Evolutionary conservation across 164 flowering plant genomes (phyloP).

Genomic region (Nelumbo lutea): DNA sequence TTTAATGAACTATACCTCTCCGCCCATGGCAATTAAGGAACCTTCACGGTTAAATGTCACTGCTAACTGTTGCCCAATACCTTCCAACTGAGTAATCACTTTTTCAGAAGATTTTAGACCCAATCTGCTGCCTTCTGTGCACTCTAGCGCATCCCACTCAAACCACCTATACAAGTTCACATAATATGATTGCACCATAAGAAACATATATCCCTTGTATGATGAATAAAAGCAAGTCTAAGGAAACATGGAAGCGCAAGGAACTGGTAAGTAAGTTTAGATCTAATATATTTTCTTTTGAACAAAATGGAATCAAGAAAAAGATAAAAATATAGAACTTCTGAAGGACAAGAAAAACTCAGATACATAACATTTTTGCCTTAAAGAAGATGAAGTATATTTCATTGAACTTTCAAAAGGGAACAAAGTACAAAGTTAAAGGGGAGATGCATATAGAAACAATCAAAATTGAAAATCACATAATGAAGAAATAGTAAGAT

Average conservation of each 20-base stretch:
- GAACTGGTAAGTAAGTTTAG: too few species aligned
- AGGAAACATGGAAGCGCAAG: background rate
- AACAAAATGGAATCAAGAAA: too few species aligned
- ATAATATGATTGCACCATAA: background rate
- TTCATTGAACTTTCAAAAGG: too few species aligned
- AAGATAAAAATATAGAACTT: too few species aligned
- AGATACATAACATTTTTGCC: too few species aligned
- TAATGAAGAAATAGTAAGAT: too few species aligned
- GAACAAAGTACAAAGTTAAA: too few species aligned
- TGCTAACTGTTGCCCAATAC: conserved; percentile 84
- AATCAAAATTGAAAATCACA: too few species aligned
- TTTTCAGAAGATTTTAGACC: conserved; percentile 54
- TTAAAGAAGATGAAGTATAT: too few species aligned
- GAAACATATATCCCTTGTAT: background rate
- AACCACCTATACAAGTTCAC: conserved; percentile 47
- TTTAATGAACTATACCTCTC: conserved; percentile 57
- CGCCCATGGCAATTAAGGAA: conserved; percentile 76
- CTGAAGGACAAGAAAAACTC: too few species aligned
- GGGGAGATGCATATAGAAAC: too few species aligned
- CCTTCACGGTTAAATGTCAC: conserved; percentile 68
- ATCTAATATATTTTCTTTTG: too few species aligned
- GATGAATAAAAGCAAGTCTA: background rate
- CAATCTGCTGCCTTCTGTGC: conserved; percentile 27
- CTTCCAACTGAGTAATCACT: conserved; percentile 49
- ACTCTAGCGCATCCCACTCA: conserved; percentile 54